These are phyloP conservation scores for Anthracocystis walkeri DNA, from an alignment of 1,284 basidiomycete species.

Conservation along the genomic window DNA sequence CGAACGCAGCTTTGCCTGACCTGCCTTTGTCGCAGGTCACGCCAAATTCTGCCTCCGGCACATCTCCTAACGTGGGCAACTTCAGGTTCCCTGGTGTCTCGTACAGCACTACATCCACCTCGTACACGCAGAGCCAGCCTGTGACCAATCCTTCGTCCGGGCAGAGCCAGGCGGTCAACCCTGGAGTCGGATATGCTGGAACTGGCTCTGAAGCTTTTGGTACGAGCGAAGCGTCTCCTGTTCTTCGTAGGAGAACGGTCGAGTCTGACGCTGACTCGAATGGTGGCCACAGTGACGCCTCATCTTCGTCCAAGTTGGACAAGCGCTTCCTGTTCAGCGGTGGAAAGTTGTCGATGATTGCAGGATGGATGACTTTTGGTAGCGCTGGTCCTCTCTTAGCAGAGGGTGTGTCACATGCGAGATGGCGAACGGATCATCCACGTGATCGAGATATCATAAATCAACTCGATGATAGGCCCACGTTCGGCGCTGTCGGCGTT, in stretches of 20 bases:
- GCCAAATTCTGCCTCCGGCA: not conserved
- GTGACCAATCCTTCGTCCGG: not conserved
- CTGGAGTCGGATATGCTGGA: not conserved
- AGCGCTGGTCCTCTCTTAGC: constrained; percentile 17
- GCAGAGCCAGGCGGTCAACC: constrained; percentile 1
- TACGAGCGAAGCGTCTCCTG: constrained; percentile 3
- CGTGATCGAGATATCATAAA: constrained; percentile 36
- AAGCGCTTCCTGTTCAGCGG: constrained; percentile 32
- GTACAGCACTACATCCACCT: not conserved
- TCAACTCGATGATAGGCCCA: constrained; percentile 32
- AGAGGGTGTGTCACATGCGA: constrained; percentile 20
- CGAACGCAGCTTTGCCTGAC: not conserved
- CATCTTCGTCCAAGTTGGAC: not conserved
- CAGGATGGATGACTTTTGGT: constrained; percentile 8
- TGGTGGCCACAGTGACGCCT: not conserved
- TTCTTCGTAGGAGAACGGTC: constrained; percentile 28
- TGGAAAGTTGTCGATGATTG: constrained; percentile 12
- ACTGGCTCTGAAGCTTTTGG: not conserved
- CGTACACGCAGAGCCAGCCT: not conserved
- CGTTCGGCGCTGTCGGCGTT: constrained; percentile 45
- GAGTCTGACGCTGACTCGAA: not conserved
- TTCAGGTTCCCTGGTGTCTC: constrained; percentile 9
- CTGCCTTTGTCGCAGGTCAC: constrained; percentile 6
- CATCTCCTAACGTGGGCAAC: not conserved
- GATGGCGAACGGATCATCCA: constrained; percentile 19